Evolutionary conservation across 495 filamentous ascomycete species (phyloP), one percentile per base, ranked within the genome.

Genomic region (Xylaria longipes): DNA sequence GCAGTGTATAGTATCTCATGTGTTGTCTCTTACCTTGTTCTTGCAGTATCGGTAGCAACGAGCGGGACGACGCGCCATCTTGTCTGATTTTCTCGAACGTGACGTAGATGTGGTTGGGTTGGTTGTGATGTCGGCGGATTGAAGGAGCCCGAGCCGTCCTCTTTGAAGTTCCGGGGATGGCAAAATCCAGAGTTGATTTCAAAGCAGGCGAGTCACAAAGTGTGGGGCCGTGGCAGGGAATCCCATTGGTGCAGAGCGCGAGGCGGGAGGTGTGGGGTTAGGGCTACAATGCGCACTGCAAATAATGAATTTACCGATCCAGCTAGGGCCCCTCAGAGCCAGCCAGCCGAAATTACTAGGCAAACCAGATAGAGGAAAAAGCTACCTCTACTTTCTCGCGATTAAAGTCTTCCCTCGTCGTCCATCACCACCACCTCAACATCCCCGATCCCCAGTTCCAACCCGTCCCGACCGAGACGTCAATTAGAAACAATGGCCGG

Each of bases 11-110:
- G 29, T 31, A 7, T 39, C 31, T 61, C 15, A 35, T 43, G 7
- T 35, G 11, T 33, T 58, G 1, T 48, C n/a, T 88, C 91, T 85
- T 83, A 96, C 93, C 95, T 97, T 97, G 92, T 98, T 98, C 94
- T 98, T 98, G 94, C 96, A 99, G 91, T 99, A 99, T 84, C 96
- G 94, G 91, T 99, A 99, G 87, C 96, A 99, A 87, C 97, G 90
- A 77, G 96, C 96, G 78, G 96, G 96, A 89, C 96, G 93, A 83
- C 96, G 93, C 81, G 96, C 96, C 96, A 99, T 99, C 86, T 90
- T 93, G 90, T 91, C 85, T 86, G 79, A 82, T 90, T 86, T 83
- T 82, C 83, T 80, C 83, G 82, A 83, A 82, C 80, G 78, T 84
- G 78, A 87, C 74, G 77, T 78, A 48, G 73, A 64, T 77, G 73